Conservation (phyloP, 768 basidiomycete genomes). For the Trametes villosa region DNA sequence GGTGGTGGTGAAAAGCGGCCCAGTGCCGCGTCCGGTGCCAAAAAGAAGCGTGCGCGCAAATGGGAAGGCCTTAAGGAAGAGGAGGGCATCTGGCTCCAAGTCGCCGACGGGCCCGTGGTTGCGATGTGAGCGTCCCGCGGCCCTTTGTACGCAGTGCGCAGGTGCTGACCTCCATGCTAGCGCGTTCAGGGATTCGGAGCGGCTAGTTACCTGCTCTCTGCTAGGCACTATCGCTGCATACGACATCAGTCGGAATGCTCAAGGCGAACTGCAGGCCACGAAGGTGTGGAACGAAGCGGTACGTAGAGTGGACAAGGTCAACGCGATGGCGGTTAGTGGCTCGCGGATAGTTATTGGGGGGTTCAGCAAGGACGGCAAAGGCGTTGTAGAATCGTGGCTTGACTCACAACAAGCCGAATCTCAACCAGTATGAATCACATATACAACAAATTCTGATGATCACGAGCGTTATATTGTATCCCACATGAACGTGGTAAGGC, state of each 20-base stretch:
- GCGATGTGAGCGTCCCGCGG: conserved; percentile 63
- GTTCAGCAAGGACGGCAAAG: conserved; percentile 57
- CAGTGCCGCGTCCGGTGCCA: conserved; percentile 23
- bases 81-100: conserved; percentile 49
- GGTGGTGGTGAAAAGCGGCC: conserved; percentile 62
- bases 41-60: conserved; percentile 58
- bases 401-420: not conserved
- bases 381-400: conserved; percentile 67
- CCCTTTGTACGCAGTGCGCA: not conserved
- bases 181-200: conserved; percentile 51
- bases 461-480: too few species aligned
- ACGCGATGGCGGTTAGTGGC: conserved; percentile 56
- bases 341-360: conserved; percentile 64
- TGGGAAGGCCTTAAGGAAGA: conserved; percentile 71
- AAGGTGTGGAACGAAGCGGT: conserved; percentile 53
- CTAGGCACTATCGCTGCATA: conserved; percentile 61
- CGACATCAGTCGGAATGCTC: conserved; percentile 44
- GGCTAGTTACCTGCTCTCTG: conserved; percentile 61
- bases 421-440: not conserved
- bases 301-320: conserved; percentile 60
- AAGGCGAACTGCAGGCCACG: conserved; percentile 45
- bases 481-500: too few species aligned
- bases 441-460: too few species aligned
- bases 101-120: conserved; percentile 77
- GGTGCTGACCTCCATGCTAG: conserved; percentile 36